phyloP scores from a whole-genome alignment of 805 yeast species.

The Saccharomycopsis selenospora region DNA sequence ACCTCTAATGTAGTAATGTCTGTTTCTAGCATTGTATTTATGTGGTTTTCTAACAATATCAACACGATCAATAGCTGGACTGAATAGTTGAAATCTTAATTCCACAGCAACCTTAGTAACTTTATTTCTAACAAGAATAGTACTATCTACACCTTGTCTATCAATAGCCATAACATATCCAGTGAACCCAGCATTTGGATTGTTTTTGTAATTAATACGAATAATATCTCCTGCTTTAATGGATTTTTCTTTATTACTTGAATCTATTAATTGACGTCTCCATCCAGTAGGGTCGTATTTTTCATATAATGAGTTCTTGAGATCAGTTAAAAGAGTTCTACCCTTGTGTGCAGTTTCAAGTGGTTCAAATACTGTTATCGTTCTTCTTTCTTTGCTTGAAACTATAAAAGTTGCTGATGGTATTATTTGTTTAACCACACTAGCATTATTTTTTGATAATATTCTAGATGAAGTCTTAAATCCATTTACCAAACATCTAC shows the following conservation, averaged over 20 bases:
- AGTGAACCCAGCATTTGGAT: conserved; percentile 50
- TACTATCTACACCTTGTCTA: conserved; percentile 64
- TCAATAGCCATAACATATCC: conserved; percentile 79
- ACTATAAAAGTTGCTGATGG: conserved; percentile 14
- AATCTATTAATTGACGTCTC: conserved; percentile 50
- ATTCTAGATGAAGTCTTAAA: not conserved
- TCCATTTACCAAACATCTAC: not conserved
- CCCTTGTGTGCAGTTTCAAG: conserved; percentile 16
- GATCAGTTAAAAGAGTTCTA: conserved; percentile 15
- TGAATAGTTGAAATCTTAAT: conserved; percentile 68
- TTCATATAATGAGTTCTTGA: conserved; percentile 44
- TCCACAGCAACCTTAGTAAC: conserved; percentile 82
- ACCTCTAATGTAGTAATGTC: conserved; percentile 85
- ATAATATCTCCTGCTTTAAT: conserved; percentile 79
- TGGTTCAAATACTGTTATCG: conserved; percentile 18
- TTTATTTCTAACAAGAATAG: conserved; percentile 76
- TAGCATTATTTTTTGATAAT: no score
- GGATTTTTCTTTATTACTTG: conserved; percentile 35
- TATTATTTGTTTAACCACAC: not conserved
- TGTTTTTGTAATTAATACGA: conserved; percentile 59
- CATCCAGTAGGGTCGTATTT: conserved; percentile 67
- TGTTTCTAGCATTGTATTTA: conserved; percentile 69
- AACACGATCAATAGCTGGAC: conserved; percentile 68
- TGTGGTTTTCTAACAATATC: conserved; percentile 72
- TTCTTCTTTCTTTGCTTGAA: conserved; percentile 16